Conservation (phyloP, 495 filamentous ascomycete genomes). For the Aspergillus asperescens region DNA sequence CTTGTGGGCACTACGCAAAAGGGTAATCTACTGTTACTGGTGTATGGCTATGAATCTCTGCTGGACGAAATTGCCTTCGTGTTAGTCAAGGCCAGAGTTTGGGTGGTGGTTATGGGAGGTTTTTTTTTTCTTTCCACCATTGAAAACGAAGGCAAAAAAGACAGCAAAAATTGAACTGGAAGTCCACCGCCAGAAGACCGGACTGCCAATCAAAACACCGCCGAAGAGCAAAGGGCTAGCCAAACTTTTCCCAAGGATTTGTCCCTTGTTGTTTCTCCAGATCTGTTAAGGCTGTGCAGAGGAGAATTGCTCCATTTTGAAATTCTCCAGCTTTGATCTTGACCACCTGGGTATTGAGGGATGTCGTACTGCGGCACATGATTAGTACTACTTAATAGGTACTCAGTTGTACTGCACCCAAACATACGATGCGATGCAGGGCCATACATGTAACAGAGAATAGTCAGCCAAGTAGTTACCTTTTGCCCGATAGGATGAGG, state of each 20-base stretch:
- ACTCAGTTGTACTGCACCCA: not conserved
- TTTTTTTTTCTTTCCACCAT: not conserved
- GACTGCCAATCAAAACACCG: constrained; percentile 1
- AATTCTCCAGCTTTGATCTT: no score
- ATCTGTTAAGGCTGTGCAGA: not conserved
- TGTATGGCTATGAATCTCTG: not conserved
- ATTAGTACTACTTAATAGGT: no score
- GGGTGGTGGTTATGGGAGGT: not conserved
- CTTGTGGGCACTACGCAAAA: not conserved
- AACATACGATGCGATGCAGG: not conserved
- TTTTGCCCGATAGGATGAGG: not conserved
- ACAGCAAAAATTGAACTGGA: not conserved
- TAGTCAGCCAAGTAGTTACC: not conserved
- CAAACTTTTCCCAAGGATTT: not conserved
- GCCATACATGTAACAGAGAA: not conserved
- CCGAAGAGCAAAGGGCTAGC: not conserved
- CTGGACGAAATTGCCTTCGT: not conserved
- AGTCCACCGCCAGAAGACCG: not conserved
- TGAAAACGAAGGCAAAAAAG: not conserved
- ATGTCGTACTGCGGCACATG: not conserved
- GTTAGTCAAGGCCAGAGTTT: not conserved
- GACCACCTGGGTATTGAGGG: no score
- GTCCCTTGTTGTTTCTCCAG: not conserved
- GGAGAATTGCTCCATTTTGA: no score
- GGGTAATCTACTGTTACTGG: not conserved